phyloP scores from a whole-genome alignment of 1,284 basidiomycete species.

The Filobasidium uniguttulatum region DNA sequence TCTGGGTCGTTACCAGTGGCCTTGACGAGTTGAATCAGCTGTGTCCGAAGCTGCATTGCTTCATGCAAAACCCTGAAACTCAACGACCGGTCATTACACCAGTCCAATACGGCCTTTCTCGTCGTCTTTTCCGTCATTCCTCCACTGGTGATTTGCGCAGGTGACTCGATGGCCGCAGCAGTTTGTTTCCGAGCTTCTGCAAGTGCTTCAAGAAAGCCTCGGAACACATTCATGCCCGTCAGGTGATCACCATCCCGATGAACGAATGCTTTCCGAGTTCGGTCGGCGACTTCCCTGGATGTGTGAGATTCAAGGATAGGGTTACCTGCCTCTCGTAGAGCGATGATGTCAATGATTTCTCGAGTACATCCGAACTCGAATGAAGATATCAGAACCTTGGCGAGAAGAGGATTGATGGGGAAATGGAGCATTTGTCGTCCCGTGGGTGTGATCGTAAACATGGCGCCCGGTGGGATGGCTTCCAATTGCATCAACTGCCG shows the following conservation, averaged over 20 bases:
- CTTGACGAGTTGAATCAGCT: constrained; percentile 57
- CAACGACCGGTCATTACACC: constrained; percentile 71
- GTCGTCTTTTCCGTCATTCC: constrained; percentile 12
- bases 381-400: constrained; percentile 61
- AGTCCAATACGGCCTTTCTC: constrained; percentile 46
- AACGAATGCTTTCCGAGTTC: constrained; percentile 60
- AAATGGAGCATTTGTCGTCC: constrained; percentile 68
- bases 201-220: constrained; percentile 49
- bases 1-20: constrained; percentile 49
- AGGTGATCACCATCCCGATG: constrained; percentile 81
- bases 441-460: constrained; percentile 50
- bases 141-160: constrained; percentile 13
- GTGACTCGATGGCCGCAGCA: not conserved
- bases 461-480: constrained; percentile 21
- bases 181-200: constrained; percentile 40
- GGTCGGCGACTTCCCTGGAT: constrained; percentile 54
- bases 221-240: constrained; percentile 68
- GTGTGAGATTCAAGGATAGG: constrained; percentile 51
- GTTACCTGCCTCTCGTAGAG: constrained; percentile 54
- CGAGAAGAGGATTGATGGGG: constrained; percentile 69
- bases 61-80: constrained; percentile 78
- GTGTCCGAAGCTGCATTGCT: constrained; percentile 64
- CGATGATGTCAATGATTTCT: constrained; percentile 65
- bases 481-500: constrained; percentile 2
- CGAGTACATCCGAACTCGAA: constrained; percentile 52